Percentiles rank a stretch among this genome's conserved stretches.
Evolutionary conservation across 768 basidiomycete genomes (phyloP).

Genomic region (Suillus subalutaceus): DNA sequence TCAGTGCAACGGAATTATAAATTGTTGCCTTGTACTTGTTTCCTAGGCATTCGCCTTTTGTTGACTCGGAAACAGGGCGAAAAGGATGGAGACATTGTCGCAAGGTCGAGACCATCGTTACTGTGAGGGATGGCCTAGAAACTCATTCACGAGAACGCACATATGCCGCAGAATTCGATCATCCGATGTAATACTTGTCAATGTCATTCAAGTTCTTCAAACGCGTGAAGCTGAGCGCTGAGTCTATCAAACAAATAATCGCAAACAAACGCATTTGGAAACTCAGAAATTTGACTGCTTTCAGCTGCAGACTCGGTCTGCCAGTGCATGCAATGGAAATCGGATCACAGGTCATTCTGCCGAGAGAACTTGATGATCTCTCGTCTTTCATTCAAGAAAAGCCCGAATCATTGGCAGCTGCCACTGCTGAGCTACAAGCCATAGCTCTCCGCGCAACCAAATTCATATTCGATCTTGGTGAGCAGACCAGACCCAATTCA

Average conservation of each 20-base stretch:
- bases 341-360: conserved; percentile 28
- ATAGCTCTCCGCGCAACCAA: conserved; percentile 72
- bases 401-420: conserved; percentile 57
- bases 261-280: background rate
- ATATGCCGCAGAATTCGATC: no score
- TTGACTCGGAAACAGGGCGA: background rate
- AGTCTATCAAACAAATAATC: background rate
- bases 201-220: no score
- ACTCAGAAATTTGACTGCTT: background rate
- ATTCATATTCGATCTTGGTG: conserved; percentile 77
- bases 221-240: no score
- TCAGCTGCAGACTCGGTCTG: no score
- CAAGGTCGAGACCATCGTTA: background rate
- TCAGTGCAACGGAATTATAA: conserved; percentile 3
- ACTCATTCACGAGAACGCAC: background rate
- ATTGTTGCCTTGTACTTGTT: conserved; percentile 1
- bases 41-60: background rate
- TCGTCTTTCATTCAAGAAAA: conserved; percentile 57
- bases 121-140: background rate
- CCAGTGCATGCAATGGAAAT: conserved; percentile 10
- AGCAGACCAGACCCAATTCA: conserved; percentile 25
- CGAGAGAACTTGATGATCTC: conserved; percentile 49
- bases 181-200: no score
- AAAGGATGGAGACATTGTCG: background rate
- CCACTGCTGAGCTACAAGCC: conserved; percentile 53